phyloP scores from a whole-genome alignment of 495 filamentous ascomycete genomes.

The Talaromyces trachyspermus region DNA sequence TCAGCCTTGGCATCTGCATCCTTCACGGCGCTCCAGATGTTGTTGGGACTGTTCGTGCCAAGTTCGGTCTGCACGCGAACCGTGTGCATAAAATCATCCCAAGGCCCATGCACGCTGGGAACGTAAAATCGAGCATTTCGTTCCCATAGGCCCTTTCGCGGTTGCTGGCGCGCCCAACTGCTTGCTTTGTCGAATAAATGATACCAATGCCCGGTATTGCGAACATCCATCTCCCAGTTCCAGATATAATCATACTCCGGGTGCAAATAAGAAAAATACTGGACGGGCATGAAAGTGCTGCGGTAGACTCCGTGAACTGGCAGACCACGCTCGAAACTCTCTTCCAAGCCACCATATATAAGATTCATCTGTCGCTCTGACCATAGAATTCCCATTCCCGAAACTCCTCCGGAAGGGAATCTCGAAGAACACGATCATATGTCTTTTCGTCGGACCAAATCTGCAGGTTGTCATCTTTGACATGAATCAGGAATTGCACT shows the following conservation, averaged over 20 bases:
- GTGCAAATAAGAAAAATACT: slow-evolving; percentile 82
- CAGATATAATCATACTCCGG: slow-evolving; percentile 94
- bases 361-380: slow-evolving; percentile 84
- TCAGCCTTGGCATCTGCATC: slow-evolving; percentile 27
- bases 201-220: slow-evolving; percentile 95
- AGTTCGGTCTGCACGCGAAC: slow-evolving; percentile 83
- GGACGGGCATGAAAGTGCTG: slow-evolving; percentile 86
- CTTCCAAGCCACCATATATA: slow-evolving; percentile 74
- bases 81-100: slow-evolving; percentile 90
- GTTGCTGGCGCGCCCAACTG: slow-evolving; percentile 73
- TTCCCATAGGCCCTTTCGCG: slow-evolving; percentile 90
- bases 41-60: slow-evolving; percentile 65
- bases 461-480: slow-evolving; percentile 55
- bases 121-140: slow-evolving; percentile 88
- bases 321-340: slow-evolving; percentile 62
- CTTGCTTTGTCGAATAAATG: slow-evolving; percentile 72
- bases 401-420: slow-evolving; percentile 78
- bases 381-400: slow-evolving; percentile 84
- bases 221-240: slow-evolving; percentile 98
- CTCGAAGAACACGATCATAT: slow-evolving; percentile 57
- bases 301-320: slow-evolving; percentile 89
- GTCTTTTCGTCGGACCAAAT: slow-evolving; percentile 60
- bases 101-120: slow-evolving; percentile 77
- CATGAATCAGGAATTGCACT: slow-evolving; percentile 59
- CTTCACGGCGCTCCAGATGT: slow-evolving; percentile 54